Percentiles rank a stretch among this genome's conserved stretches.
phyloP scores from a whole-genome alignment of 352 stramenopile genomes.

The Phytophthora hibernalis region DNA sequence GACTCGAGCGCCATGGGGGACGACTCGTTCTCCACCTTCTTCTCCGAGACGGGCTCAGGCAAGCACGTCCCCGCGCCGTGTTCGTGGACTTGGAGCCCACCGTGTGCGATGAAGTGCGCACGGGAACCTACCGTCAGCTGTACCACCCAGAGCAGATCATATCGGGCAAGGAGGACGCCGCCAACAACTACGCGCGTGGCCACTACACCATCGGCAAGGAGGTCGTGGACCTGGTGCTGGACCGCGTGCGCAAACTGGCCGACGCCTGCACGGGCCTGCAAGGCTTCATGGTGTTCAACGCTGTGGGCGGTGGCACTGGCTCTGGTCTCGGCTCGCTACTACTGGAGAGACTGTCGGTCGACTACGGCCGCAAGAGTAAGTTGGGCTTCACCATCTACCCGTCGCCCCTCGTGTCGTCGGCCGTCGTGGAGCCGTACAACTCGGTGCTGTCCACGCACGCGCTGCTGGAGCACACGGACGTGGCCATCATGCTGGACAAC shows the following conservation, averaged over 20 bases:
- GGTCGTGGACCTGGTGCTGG: conserved; percentile 97
- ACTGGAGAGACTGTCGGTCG: conserved; percentile 96
- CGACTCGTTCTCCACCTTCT: conserved; percentile 98
- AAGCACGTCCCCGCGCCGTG: conserved; percentile 98
- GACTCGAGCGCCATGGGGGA: conserved; percentile 75
- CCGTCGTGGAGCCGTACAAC: conserved; percentile 99
- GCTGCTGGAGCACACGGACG: conserved; percentile 97
- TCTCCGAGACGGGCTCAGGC: conserved; percentile 92
- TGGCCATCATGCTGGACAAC: conserved; percentile 56
- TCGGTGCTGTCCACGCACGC: conserved; percentile 95
- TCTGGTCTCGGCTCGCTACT: conserved; percentile 97
- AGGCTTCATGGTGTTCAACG: conserved; percentile 98
- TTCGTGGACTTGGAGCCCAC: conserved; percentile 98
- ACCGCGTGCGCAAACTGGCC: conserved; percentile 97
- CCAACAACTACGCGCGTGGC: conserved; percentile 93
- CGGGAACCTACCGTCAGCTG: conserved; percentile 96
- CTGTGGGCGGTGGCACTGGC: conserved; percentile 97
- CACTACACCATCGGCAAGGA: conserved; percentile 96
- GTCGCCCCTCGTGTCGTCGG: conserved; percentile 88
- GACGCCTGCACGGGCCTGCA: conserved; percentile 98
- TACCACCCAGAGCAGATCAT: conserved; percentile 99
- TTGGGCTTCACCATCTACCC: conserved; percentile 98
- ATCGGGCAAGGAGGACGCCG: conserved; percentile 97
- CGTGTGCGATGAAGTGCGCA: conserved; percentile 97
- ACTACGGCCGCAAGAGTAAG: conserved; percentile 99